phyloP scores from a whole-genome alignment of 2,329 filamentous ascomycete genomes.

The Colletotrichum chlorophyti region DNA sequence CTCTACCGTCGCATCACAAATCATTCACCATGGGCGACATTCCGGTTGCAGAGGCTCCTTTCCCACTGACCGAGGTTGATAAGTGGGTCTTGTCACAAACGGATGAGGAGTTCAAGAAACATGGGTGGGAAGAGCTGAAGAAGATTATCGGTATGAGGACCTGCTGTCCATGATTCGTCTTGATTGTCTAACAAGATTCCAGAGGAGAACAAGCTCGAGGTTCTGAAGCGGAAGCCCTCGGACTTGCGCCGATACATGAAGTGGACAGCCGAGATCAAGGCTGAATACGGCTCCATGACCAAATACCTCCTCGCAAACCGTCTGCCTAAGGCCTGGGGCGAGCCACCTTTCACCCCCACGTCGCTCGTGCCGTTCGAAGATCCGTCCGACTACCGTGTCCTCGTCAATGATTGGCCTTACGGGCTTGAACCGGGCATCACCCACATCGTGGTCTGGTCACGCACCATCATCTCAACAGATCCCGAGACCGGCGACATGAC shows the following conservation, averaged over 20 bases:
- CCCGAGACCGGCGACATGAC: conserved; percentile 75
- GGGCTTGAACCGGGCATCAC: conserved; percentile 70
- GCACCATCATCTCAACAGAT: conserved; percentile 79
- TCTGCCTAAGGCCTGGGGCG: conserved; percentile 71
- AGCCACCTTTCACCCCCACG: conserved; percentile 59
- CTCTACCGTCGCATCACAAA: neutral
- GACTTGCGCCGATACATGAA: conserved; percentile 81
- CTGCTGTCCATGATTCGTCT: neutral
- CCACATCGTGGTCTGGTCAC: conserved; percentile 94
- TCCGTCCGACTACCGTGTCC: conserved; percentile 68
- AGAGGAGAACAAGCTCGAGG: conserved; percentile 69
- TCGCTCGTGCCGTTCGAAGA: conserved; percentile 60
- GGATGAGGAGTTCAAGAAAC: conserved; percentile 73
- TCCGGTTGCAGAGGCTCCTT: conserved; percentile 52
- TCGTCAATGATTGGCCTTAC: conserved; percentile 95
- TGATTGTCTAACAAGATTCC: neutral
- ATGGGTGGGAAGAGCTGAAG: conserved; percentile 77
- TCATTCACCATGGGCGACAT: conserved; percentile 47
- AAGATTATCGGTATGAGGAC: conserved; percentile 63
- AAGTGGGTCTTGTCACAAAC: conserved; percentile 65
- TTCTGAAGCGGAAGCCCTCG: conserved; percentile 80
- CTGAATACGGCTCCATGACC: conserved; percentile 80
- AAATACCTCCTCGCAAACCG: conserved; percentile 78
- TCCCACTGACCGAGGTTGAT: conserved; percentile 66
- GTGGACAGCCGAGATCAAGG: conserved; percentile 75